phyloP scores from a whole-genome alignment of 768 basidiomycete species.

The Pisolithus orientalis region DNA sequence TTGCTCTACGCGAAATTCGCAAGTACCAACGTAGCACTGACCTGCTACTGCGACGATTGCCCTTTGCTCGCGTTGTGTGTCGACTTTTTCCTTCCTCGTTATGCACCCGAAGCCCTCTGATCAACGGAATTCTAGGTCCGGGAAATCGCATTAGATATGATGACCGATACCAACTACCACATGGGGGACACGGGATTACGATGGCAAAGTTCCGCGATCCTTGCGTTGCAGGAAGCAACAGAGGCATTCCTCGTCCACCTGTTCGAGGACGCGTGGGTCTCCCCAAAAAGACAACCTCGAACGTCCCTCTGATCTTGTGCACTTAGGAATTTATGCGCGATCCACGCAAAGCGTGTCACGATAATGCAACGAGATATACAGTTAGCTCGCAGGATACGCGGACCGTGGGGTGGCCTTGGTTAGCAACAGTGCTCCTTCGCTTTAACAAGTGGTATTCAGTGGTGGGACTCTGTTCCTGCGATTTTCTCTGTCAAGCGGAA shows the following conservation, averaged over 20 bases:
- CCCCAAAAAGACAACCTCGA: background rate
- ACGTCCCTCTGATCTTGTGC: slow-evolving; percentile 1
- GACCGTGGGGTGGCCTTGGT: slow-evolving; percentile 75
- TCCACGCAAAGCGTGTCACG: slow-evolving; percentile 96
- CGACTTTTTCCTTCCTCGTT: background rate
- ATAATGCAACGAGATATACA: slow-evolving; percentile 98
- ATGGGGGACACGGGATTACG: slow-evolving; percentile 57
- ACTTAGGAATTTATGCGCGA: slow-evolving; percentile 85
- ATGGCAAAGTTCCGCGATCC: slow-evolving; percentile 93
- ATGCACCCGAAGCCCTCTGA: background rate
- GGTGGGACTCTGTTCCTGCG: background rate
- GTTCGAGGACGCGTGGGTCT: slow-evolving; percentile 95
- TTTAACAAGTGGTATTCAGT: background rate
- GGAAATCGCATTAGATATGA: slow-evolving; percentile 90
- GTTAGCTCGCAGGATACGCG: slow-evolving; percentile 90
- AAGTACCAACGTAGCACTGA: slow-evolving; percentile 94
- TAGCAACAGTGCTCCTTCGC: slow-evolving; percentile 19
- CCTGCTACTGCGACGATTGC: slow-evolving; percentile 78
- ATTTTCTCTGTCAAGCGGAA: background rate
- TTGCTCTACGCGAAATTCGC: slow-evolving; percentile 86
- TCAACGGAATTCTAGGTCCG: slow-evolving; percentile 61
- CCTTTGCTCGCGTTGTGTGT: slow-evolving; percentile 87
- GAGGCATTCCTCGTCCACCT: slow-evolving; percentile 93
- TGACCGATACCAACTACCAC: slow-evolving; percentile 63
- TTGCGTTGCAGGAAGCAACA: slow-evolving; percentile 95